Base-by-base conservation (phyloP, 1,284 basidiomycete species). In the Amylostereum areolatum region DNA sequence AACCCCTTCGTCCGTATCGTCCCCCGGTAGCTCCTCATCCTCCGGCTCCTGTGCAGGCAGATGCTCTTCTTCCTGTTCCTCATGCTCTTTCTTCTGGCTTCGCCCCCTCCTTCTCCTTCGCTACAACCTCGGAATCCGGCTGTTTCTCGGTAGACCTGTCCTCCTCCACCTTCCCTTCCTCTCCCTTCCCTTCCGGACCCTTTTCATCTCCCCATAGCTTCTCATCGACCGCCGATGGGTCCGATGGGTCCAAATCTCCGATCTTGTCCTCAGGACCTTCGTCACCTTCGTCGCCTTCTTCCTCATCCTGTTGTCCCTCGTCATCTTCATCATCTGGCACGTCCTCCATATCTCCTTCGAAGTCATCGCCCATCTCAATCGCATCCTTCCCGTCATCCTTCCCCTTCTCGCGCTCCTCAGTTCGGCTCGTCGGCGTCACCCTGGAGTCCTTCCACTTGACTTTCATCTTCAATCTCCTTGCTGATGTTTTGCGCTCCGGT, bases 121-220 rank as follows among this genome's bases (percentile, higher is more conserved):
- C 89, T 1, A 81, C 77, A 54, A 91, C 73, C 56, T 94, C 89
- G 3, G 86, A 78, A 35, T 85, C 73, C 4, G 70, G 70, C 11
- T 59, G 62, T 47, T 77, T 53, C 50, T 77, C 66, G 44, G 75
- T 65, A 2, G 78, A 74, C 55, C 71, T 73, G 57, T 85, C 76
- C 50, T 82, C 66, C 48, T 78, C 68, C 25, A 74, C 69, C 62
- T 78, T 75, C 48, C 80, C 78, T 33, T 78, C 71, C 45, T 70
- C 70, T 47, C 79, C 70, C 29, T 77, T 70, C 12, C 81, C 78
- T 45, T 75, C 66, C 11, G 67, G 62, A 44, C 77, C 72, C 29
- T 71, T 63, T 55, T 95, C 87, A 55, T 94, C 89, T 33, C 88
- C 92, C 96, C 97, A 98, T 57, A 99, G 75, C 70, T 98, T 98